Evolutionary conservation across 331 rosid species (phyloP).

Genomic region (Cucumis variabilis): DNA sequence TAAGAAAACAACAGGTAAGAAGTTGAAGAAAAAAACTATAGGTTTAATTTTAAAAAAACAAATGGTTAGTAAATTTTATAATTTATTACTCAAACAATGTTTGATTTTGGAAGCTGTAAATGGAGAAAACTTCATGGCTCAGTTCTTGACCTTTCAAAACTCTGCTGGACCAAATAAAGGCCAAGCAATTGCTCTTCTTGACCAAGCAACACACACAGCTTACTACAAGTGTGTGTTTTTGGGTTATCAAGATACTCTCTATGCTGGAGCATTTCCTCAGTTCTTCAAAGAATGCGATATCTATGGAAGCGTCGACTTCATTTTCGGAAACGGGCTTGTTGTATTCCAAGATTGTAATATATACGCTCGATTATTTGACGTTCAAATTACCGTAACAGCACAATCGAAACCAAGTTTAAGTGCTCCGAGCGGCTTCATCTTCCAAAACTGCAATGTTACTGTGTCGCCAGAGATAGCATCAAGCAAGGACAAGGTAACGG

Average conservation of each 20-base stretch:
- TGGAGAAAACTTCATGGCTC: neutral
- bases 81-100: no score
- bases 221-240: neutral
- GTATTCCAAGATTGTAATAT: neutral
- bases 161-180: neutral
- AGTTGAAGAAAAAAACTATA: no score
- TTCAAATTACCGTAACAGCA: neutral
- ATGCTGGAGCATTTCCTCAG: neutral
- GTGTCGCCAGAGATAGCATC: neutral
- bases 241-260: neutral
- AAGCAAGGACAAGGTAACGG: neutral
- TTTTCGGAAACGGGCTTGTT: neutral
- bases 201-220: neutral
- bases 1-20: no score
- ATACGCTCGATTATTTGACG: neutral
- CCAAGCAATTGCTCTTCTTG: neutral
- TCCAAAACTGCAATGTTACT: neutral
- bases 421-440: neutral
- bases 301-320: neutral
- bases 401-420: neutral
- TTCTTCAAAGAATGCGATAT: slow-evolving; percentile 15
- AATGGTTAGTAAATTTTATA: no score
- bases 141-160: neutral
- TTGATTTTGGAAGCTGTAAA: neutral
- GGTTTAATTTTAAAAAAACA: no score